Conservation (phyloP, 306 rosid genomes). For the Citrullus amarus region DNA sequence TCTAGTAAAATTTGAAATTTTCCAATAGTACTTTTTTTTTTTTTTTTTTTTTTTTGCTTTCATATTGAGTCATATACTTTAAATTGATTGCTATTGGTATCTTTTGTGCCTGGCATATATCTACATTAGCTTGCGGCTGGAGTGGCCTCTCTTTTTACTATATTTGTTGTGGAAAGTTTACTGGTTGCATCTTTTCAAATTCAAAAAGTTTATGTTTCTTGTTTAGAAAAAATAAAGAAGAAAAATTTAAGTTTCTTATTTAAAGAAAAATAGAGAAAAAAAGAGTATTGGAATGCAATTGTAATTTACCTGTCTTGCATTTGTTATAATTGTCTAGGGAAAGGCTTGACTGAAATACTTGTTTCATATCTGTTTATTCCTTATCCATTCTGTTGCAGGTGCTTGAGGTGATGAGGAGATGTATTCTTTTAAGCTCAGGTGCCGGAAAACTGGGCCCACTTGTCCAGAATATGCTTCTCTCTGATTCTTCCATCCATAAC, state of each 20-base stretch:
- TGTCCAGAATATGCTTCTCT: slow-evolving; percentile 45
- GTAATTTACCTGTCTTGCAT: neutral
- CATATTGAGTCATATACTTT: neutral
- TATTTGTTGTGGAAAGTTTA: neutral
- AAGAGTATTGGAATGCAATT: neutral
- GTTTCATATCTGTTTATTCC: neutral
- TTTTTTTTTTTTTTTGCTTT: neutral
- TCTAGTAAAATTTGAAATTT: neutral
- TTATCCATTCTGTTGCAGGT: slow-evolving; percentile 35
- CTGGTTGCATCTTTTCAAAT: neutral
- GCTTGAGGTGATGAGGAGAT: slow-evolving; percentile 73
- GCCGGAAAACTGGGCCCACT: slow-evolving; percentile 45
- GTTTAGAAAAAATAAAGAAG: no score
- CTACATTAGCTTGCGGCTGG: neutral
- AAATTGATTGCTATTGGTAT: neutral
- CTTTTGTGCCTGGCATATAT: neutral
- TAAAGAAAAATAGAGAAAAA: neutral
- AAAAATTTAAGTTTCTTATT: neutral
- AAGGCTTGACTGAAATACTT: neutral
- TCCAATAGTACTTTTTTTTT: neutral
- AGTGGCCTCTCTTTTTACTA: neutral
- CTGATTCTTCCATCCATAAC: slow-evolving; percentile 80
- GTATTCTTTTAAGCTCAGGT: slow-evolving; percentile 37
- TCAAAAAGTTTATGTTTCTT: neutral
- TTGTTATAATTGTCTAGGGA: neutral